A percentile compares a stretch with the other conserved stretches of the same genome.
Conservation (phyloP, 1,139 yeast genomes). For the Entelexis paramagnoliae region DNA sequence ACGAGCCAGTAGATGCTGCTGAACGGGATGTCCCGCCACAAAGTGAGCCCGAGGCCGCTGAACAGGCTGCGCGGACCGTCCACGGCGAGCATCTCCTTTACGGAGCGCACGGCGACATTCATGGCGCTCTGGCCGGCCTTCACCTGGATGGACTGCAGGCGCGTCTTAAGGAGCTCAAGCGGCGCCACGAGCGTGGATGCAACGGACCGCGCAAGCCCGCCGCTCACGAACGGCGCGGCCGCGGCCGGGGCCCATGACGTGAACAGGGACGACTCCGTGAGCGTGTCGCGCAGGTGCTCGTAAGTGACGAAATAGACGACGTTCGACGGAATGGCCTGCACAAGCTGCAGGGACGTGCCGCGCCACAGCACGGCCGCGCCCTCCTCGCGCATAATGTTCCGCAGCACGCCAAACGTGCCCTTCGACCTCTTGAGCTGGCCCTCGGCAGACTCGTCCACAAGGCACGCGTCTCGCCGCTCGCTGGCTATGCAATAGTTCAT, state of each 20-base stretch:
- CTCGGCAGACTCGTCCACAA: constrained; percentile 20
- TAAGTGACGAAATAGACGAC: constrained; percentile 91
- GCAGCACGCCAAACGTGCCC: constrained; percentile 32
- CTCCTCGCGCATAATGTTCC: constrained; percentile 55
- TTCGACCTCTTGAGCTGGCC: background rate
- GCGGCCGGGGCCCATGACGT: constrained; percentile 6
- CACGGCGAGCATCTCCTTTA: constrained; percentile 42
- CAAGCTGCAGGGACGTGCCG: constrained; percentile 68
- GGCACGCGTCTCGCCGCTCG: constrained; percentile 30
- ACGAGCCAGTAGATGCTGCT: constrained; percentile 92
- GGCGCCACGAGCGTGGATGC: constrained; percentile 88
- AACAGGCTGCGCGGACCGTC: constrained; percentile 62
- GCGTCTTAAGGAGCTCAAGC: constrained; percentile 71
- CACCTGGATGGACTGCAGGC: constrained; percentile 67
- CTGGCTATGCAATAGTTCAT: constrained; percentile 36
- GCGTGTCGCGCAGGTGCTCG: constrained; percentile 67
- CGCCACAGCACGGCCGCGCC: constrained; percentile 78
- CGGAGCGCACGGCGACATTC: constrained; percentile 42
- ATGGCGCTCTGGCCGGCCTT: constrained; percentile 27
- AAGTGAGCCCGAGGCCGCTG: constrained; percentile 74
- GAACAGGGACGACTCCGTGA: constrained; percentile 41
- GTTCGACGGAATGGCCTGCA: constrained; percentile 90
- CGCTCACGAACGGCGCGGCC: constrained; percentile 74
- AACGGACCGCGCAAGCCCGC: constrained; percentile 68
- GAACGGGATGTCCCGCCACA: constrained; percentile 97